Base-by-base conservation (phyloP, 257 asterid genomes). In the Coffea eugenioides region DNA sequence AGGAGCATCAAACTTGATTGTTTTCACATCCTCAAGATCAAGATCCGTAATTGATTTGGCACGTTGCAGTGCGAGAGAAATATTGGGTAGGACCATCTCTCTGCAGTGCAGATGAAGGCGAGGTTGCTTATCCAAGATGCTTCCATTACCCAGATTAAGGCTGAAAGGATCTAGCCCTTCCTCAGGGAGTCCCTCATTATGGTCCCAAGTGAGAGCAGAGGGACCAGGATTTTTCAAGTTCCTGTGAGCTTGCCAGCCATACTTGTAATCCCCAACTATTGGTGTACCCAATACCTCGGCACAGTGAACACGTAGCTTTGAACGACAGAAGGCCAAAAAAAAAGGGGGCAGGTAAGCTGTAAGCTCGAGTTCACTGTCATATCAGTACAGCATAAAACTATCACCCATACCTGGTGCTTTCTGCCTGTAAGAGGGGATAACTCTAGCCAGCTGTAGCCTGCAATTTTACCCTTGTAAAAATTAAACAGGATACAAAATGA, bases 231-330 rank as follows among this genome's bases (percentile, higher is more conserved):
- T 92, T 73, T 85, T 89, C 68, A 88, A 78, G 75, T 89, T 88
- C 88, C 85, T 91, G 90, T 93, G 99, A 69, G 94, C 92, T 88
- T 90, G 96, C 94, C 99, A 87, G 64, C 99, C 99, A 25, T 95
- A 95, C 86, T 89, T 93, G 88, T 89, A 95, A 82, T 95, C 99
- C 81, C 99, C 98, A 34, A 93, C 92, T 81, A 95, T 95, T 3
- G 99, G 99, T n/a, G 97, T 95, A 75, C 99, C 96, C 94, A 95
- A 80, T 64, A 91, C 97, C 84, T 95, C 96, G 3, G 99, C 98
- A 76, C 99, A 92, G 83, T 95, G 98, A 81, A 93, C 99, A 3
- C 98, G 96, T 49, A 95, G 93, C 98, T 93, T 75, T 83, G 18
- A 67, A 61, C 36, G 56, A 36, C 69, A 82, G 54, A 75, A 34